phyloP scores from a whole-genome alignment of 257 asterid species.

The Fraxinus americana region DNA sequence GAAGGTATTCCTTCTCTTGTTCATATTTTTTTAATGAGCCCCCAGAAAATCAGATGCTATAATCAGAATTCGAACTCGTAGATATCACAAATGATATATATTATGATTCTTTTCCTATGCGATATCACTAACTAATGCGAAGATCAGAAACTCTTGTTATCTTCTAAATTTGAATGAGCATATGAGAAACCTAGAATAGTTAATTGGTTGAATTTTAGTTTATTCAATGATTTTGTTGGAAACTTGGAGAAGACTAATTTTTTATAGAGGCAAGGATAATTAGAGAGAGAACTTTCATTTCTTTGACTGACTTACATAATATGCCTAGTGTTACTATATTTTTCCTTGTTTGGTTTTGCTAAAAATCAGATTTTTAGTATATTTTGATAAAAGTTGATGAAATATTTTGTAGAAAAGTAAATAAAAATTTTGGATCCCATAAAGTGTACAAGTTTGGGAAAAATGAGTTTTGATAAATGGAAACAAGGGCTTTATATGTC shows the following conservation, averaged over 20 bases:
- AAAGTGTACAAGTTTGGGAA: too few species aligned
- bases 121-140: background rate
- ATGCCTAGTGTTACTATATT: background rate
- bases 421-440: too few species aligned
- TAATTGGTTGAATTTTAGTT: too few species aligned
- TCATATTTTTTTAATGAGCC: background rate
- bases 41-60: background rate
- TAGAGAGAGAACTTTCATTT: background rate
- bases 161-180: background rate
- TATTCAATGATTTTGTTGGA: background rate
- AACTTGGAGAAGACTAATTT: background rate
- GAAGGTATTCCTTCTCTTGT: constrained; percentile 29
- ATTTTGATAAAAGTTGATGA: too few species aligned
- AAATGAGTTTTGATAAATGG: too few species aligned
- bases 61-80: background rate
- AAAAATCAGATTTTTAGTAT: too few species aligned
- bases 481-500: too few species aligned
- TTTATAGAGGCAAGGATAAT: background rate
- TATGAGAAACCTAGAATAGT: background rate
- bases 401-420: too few species aligned
- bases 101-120: background rate
- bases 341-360: too few species aligned
- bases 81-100: too few species aligned
- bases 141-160: background rate
- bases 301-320: background rate